Evolutionary conservation across 345 rosid genomes (phyloP).

Genomic region (Linum trigynum): DNA sequence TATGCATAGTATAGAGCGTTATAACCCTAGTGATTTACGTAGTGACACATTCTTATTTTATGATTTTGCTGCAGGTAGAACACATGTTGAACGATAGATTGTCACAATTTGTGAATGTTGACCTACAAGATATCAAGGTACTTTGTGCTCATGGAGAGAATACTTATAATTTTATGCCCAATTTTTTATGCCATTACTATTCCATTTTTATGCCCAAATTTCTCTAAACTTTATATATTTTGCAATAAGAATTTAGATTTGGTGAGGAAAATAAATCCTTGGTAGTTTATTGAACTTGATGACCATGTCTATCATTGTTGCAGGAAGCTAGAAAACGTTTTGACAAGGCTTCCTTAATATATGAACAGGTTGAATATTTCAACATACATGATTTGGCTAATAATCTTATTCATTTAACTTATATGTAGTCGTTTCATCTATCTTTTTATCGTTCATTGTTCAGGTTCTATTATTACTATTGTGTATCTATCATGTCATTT

Average conservation of each 20-base stretch:
- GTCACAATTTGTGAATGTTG: slow-evolving; percentile 74
- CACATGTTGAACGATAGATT: slow-evolving; percentile 90
- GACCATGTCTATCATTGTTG: slow-evolving; percentile 12
- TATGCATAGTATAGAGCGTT: background rate
- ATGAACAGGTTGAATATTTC: slow-evolving; percentile 70
- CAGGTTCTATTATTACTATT: background rate
- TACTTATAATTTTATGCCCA: background rate
- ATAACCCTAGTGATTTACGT: background rate
- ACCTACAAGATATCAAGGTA: slow-evolving; percentile 95
- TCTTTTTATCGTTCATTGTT: background rate
- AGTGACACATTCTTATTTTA: background rate
- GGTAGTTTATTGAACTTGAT: too few species aligned
- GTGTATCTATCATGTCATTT: background rate
- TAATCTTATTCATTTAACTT: background rate
- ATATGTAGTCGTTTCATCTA: background rate
- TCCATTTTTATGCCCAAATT: background rate
- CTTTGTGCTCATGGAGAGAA: background rate
- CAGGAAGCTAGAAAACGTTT: slow-evolving; percentile 96
- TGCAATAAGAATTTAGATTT: too few species aligned
- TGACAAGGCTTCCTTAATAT: slow-evolving; percentile 89
- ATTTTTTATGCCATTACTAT: background rate
- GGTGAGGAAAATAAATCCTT: too few species aligned
- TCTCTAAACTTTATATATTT: too few species aligned
- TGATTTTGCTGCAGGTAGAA: slow-evolving; percentile 60
- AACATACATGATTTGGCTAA: background rate